Conservation (phyloP, 192 early-diverging fungal genomes). For the Allomyces macrogynus region DNA sequence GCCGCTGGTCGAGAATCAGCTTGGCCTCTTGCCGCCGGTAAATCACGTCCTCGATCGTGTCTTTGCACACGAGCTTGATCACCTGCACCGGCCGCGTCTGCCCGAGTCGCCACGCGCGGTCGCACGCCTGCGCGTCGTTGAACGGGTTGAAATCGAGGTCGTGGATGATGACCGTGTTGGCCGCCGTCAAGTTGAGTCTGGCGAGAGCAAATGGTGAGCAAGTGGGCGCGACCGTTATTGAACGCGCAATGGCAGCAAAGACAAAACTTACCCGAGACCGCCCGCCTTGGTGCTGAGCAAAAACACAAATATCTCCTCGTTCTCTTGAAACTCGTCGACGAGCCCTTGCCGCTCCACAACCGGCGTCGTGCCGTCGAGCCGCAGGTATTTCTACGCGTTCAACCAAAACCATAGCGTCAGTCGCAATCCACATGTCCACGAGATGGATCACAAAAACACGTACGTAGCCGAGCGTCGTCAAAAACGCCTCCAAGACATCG, state of each 20-base stretch:
- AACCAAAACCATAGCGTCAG: slow-evolving; percentile 1
- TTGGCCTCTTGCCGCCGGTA: slow-evolving; percentile 16
- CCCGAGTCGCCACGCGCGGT: slow-evolving; percentile 46
- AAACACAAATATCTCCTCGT: slow-evolving; percentile 32
- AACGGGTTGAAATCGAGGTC: slow-evolving; percentile 78
- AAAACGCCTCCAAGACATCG: slow-evolving; percentile 25
- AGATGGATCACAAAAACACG: slow-evolving; percentile 1
- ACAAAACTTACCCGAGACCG: slow-evolving; percentile 30
- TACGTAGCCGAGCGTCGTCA: slow-evolving; percentile 16
- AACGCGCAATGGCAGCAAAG: too few relatives aligned
- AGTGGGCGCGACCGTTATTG: too few relatives aligned
- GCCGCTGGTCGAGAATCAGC: slow-evolving; percentile 19
- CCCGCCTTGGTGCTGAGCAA: slow-evolving; percentile 59
- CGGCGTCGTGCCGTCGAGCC: slow-evolving; percentile 47
- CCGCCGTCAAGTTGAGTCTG: slow-evolving; percentile 48
- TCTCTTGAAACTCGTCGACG: slow-evolving; percentile 60
- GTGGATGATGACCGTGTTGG: slow-evolving; percentile 56
- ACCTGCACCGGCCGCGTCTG: slow-evolving; percentile 23
- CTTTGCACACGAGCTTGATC: slow-evolving; percentile 17
- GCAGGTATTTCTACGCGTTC: slow-evolving; percentile 15
- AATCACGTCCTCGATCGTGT: slow-evolving; percentile 25
- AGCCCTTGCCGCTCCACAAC: slow-evolving; percentile 44
- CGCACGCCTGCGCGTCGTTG: slow-evolving; percentile 63
- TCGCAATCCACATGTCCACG: too few relatives aligned
- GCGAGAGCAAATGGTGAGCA: too few relatives aligned